Base-by-base conservation (phyloP, 2,329 filamentous ascomycete species). In the Mycogone perniciosa region DNA sequence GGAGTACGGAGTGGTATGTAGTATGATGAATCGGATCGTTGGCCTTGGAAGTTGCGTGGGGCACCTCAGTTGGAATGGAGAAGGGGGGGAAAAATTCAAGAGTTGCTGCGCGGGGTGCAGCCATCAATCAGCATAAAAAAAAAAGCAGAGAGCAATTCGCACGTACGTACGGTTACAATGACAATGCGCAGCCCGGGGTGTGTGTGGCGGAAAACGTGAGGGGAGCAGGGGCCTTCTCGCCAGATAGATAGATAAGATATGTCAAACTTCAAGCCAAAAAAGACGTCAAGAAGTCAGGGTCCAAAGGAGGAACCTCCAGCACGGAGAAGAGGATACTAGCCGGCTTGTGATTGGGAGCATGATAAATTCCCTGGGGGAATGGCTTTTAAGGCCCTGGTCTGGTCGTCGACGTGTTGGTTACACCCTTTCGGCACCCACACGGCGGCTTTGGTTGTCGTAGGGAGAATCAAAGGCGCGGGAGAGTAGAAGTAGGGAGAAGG, bases 241-340 rank as follows among this genome's bases (percentile, higher is more conserved):
- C 30, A 44, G 31, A 44, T 13, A 44, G 26, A 39, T 35, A 44
- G 13, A 31, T 31, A 44, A 30, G 29, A 45, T 35, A 27, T 31
- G 29, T 43, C n/a, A 27, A 31, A 31, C 8, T 41, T 40, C 20
- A 38, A 11, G 34, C 7, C 7, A 31, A 27, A 26, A 37, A 37
- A 39, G 37, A 34, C 64, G 65, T 71, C 68, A 71, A 59, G 67
- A 67, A 55, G 67, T 67, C 60, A 63, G 57, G 54, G 65, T 62
- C 68, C 67, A 66, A 55, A 67, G 68, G 53, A 68, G 60, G 52
- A 71, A 67, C 56, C 68, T 71, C 68, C 68, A 63, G 58, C 61
- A 63, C 60, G 68, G 67, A 70, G 67, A 70, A 61, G 62, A 63
- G 61, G 61, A 64, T 62, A 65, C 62, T 51, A 20, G 20, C 20